Evolutionary conservation across 192 early-diverging fungal species (phyloP).

Genomic region (Umbelopsis ramanniana): DNA sequence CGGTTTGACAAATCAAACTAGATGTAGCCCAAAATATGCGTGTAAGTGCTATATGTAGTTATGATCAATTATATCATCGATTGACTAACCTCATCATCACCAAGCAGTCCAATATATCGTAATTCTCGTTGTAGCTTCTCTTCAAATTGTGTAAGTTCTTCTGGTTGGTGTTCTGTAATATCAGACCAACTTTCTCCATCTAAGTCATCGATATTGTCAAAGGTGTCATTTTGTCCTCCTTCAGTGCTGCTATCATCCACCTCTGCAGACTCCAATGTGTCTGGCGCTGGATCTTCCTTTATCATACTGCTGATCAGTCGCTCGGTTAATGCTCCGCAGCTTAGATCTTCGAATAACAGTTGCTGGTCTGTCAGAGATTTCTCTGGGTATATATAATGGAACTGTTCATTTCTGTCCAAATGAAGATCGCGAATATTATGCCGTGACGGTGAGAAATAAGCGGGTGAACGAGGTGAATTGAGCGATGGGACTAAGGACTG

Average conservation of each 20-base stretch:
- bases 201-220: conserved; percentile 1
- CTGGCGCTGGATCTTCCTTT: conserved; percentile 54
- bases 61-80: too few species aligned
- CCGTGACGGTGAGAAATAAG: conserved; percentile 19
- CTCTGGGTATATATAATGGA: conserved; percentile 28
- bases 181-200: conserved; percentile 2
- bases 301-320: conserved; percentile 72
- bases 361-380: conserved; percentile 41
- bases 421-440: conserved; percentile 14
- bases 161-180: not conserved
- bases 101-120: conserved; percentile 79
- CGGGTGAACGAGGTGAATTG: conserved; percentile 29
- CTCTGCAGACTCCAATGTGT: not conserved
- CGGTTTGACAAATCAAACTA: conserved; percentile 68
- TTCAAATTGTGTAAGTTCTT: conserved; percentile 70
- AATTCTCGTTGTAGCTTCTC: conserved; percentile 84
- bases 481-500: conserved; percentile 55
- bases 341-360: conserved; percentile 36
- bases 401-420: not conserved
- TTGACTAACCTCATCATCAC: conserved; percentile 69
- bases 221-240: conserved; percentile 17
- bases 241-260: conserved; percentile 18
- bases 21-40: not conserved
- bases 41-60: too few species aligned
- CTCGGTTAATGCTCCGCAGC: conserved; percentile 71